Base-by-base conservation (phyloP, 2,329 filamentous ascomycete genomes). In the Fusarium phyllophilum region DNA sequence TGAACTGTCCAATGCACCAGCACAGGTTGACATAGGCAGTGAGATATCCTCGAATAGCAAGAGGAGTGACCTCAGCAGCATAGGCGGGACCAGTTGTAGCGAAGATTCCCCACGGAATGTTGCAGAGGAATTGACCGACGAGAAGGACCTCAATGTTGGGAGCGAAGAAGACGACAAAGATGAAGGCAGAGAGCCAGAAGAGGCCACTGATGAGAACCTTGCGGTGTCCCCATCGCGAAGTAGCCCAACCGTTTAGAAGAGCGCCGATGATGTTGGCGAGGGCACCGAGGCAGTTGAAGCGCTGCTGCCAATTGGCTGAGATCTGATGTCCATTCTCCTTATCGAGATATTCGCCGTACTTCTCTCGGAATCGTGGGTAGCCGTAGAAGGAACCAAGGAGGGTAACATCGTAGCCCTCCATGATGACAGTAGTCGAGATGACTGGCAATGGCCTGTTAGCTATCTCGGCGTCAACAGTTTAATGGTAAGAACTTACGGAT, bases 341-440 rank as follows among this genome's bases (percentile, higher is more conserved):
- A 44, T 81, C 70, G 20, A 80, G 73, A 29, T 57, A 83, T 8
- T 75, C 77, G 48, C 85, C 85, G 65, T 86, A 88, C 73, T 79
- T 84, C 65, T 75, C 74, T 14, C 78, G 80, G 75, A 82, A 86
- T 64, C 63, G 72, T 3, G 78, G 83, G 77, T 85, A 86, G 10
- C 81, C 85, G 70, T 82, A 86, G 77, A 87, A 86, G 24, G 82
- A 84, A n/a, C 81, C 71, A n/a, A 88, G 76, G 1, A 88, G 79
- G 39, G 84, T 85, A 5, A 84, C 82, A 57, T 87, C 86, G 76
- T 87, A 87, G 6, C 86, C 86, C 67, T 87, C 86, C 86, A 87
- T 87, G 68, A 87, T 81, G 60, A 87, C 83, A 8, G 84, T 82
- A n/a, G 82, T 82, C 18, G 84, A 86, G 61, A 86, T 83, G 62